These are phyloP conservation scores for Aspergillus panamensis DNA, from an alignment of 495 filamentous ascomycete genomes.

Conservation along the genomic window DNA sequence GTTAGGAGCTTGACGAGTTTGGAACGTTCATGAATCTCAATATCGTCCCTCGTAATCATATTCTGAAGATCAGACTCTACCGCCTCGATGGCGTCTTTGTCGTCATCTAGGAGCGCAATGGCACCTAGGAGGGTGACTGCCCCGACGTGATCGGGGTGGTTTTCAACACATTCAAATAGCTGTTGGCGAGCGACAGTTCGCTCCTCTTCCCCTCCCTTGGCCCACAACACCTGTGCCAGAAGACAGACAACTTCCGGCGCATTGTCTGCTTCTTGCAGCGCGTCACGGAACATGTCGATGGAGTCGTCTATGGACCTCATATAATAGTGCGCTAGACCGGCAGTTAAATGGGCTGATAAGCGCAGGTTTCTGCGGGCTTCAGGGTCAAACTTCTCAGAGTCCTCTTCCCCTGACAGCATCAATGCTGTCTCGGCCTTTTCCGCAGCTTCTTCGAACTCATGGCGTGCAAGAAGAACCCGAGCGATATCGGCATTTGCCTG, in stretches of 20 bases:
- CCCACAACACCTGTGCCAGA: conserved; percentile 88
- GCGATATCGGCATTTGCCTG: conserved; percentile 86
- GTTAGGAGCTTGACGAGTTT: conserved; percentile 56
- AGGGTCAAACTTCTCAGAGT: conserved; percentile 52
- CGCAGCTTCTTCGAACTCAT: conserved; percentile 59
- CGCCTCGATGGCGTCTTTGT: conserved; percentile 73
- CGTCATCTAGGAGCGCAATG: conserved; percentile 75
- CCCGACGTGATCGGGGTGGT: conserved; percentile 66
- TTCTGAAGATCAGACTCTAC: conserved; percentile 72
- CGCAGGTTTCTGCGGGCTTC: conserved; percentile 60
- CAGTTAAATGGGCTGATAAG: conserved; percentile 80
- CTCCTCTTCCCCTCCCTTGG: conserved; percentile 73
- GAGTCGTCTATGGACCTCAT: conserved; percentile 57
- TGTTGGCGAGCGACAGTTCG: conserved; percentile 72
- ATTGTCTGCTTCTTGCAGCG: conserved; percentile 71
- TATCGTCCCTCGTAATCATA: conserved; percentile 60
- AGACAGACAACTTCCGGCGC: conserved; percentile 86
- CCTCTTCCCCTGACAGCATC: conserved; percentile 59
- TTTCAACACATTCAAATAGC: conserved; percentile 73
- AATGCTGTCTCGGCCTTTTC: conserved; percentile 72
- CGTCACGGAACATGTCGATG: conserved; percentile 74
- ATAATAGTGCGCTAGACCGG: conserved; percentile 78
- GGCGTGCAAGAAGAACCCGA: conserved; percentile 66
- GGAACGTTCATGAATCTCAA: conserved; percentile 43
- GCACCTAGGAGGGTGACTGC: conserved; percentile 76